Evolutionary conservation across 495 filamentous ascomycete genomes (phyloP).

Genomic region (Niebla homalea): DNA sequence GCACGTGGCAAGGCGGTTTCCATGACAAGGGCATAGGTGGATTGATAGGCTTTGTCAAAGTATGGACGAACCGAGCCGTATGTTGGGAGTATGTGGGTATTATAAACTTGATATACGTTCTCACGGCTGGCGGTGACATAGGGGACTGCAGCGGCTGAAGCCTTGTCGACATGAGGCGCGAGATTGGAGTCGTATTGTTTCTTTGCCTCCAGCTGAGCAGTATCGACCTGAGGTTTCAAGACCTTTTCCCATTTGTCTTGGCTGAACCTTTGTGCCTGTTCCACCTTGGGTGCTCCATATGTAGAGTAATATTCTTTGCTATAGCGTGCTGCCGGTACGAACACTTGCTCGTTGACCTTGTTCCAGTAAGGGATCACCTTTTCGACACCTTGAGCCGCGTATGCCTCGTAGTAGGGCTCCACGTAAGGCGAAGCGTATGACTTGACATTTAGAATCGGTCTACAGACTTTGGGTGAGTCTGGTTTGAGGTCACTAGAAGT

Average conservation of each 20-base stretch:
- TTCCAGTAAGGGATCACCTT: slow-evolving; percentile 60
- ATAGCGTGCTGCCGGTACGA: slow-evolving; percentile 50
- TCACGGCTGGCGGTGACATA: slow-evolving; percentile 55
- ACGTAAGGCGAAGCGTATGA: slow-evolving; percentile 60
- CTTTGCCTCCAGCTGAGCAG: slow-evolving; percentile 43
- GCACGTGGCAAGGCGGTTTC: slow-evolving; percentile 62
- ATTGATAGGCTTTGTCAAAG: slow-evolving; percentile 51
- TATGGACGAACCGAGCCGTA: slow-evolving; percentile 63
- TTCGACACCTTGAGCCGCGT: slow-evolving; percentile 74
- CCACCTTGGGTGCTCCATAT: slow-evolving; percentile 67
- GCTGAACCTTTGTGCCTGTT: slow-evolving; percentile 48
- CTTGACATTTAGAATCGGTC: slow-evolving; percentile 61
- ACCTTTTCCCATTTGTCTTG: slow-evolving; percentile 64
- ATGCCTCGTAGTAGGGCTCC: slow-evolving; percentile 74
- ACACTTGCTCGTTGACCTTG: slow-evolving; percentile 49
- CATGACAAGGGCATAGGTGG: slow-evolving; percentile 50
- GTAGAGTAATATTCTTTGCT: slow-evolving; percentile 48
- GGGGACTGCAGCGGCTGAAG: slow-evolving; percentile 43
- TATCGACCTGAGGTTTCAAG: slow-evolving; percentile 58
- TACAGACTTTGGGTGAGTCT: slow-evolving; percentile 67
- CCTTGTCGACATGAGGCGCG: slow-evolving; percentile 58
- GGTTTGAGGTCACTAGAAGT: slow-evolving; percentile 50
- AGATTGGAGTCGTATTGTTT: slow-evolving; percentile 55
- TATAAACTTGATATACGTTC: slow-evolving; percentile 50
- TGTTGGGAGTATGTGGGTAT: slow-evolving; percentile 59